These are phyloP conservation scores for Solanum virginianum DNA, from an alignment of 257 asterid species.

Conservation along the genomic window DNA sequence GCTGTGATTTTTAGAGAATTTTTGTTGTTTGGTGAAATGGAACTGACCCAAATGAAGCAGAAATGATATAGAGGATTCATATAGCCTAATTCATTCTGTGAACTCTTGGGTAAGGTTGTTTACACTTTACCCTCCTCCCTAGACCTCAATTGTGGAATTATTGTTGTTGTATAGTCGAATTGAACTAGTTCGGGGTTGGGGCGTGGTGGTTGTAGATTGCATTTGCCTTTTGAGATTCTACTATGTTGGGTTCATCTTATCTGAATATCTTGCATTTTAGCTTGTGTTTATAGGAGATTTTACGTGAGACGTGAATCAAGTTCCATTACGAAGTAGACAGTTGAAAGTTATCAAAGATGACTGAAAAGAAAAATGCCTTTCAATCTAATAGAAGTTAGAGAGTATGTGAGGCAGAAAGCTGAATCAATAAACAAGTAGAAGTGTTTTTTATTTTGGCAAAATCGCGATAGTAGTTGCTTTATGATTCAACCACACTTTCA, in stretches of 20 bases:
- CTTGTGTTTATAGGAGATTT: not conserved
- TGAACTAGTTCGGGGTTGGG: not conserved
- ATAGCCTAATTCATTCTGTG: not conserved
- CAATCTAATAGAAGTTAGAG: not conserved
- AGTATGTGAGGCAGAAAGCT: not conserved
- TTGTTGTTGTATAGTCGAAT: not conserved
- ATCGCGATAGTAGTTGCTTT: not conserved
- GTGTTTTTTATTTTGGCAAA: not conserved
- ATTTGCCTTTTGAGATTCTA: not conserved
- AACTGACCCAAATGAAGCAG: not conserved
- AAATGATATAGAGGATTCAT: not conserved
- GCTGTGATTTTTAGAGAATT: not conserved
- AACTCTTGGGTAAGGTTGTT: not conserved
- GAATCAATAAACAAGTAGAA: not conserved
- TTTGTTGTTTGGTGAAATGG: not conserved
- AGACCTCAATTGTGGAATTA: not conserved
- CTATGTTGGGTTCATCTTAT: not conserved
- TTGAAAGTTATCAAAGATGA: not conserved
- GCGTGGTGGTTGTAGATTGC: not conserved
- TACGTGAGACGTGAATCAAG: not conserved
- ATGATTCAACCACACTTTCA: not conserved
- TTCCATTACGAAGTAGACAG: not conserved
- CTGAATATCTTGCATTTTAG: not conserved
- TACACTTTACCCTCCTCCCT: not conserved
- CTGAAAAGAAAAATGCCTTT: not conserved